A percentile compares a stretch with the other conserved stretches of the same genome.
These are phyloP conservation scores for Zymoseptoria brevis DNA, from an alignment of 2,329 filamentous ascomycete genomes.

Conservation along the genomic window DNA sequence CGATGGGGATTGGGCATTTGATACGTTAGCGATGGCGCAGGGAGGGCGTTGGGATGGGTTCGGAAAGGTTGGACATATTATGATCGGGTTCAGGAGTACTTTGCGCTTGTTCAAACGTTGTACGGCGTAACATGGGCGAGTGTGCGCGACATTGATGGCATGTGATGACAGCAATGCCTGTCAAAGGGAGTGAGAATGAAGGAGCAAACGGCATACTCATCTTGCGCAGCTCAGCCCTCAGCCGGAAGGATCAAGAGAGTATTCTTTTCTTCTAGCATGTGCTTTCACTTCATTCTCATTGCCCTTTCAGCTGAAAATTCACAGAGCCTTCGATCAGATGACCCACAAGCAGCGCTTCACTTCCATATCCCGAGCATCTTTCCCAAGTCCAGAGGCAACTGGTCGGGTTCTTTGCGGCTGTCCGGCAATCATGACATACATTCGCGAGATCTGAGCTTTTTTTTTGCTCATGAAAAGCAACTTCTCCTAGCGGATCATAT, in stretches of 20 bases:
- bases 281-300: background rate
- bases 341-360: background rate
- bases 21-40: conserved; percentile 15
- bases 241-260: background rate
- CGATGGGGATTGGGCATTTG: background rate
- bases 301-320: background rate
- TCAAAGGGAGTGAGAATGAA: background rate
- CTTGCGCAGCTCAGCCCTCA: background rate
- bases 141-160: background rate
- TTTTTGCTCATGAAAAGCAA: background rate
- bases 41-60: background rate
- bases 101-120: background rate
- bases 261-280: background rate
- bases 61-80: background rate
- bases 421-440: background rate
- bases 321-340: background rate
- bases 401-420: background rate
- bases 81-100: background rate
- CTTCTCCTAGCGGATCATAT: background rate
- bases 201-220: background rate
- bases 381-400: background rate
- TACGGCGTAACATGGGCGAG: background rate
- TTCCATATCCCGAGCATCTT: background rate
- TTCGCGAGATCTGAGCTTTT: background rate
- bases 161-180: background rate